Evolutionary conservation across 441 rosid species (phyloP).

Genomic region (Aleurites moluccanus): DNA sequence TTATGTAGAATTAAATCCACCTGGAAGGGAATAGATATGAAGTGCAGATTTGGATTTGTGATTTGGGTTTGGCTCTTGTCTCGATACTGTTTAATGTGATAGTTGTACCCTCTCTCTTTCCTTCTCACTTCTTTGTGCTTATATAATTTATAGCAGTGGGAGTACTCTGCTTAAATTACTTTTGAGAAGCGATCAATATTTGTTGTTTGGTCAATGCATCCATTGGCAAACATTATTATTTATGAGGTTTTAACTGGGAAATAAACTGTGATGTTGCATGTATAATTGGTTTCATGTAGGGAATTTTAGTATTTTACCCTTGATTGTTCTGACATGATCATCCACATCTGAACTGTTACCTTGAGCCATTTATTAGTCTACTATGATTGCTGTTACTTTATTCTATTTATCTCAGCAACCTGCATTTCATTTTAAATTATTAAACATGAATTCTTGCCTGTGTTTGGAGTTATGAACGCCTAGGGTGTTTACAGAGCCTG

Average conservation of each 20-base stretch:
- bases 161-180: background rate
- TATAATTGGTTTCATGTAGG: background rate
- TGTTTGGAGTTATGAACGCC: too few species aligned
- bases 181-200: background rate
- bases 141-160: background rate
- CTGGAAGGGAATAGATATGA: background rate
- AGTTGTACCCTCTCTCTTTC: background rate
- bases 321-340: background rate
- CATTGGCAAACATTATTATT: background rate
- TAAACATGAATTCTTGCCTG: too few species aligned
- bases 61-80: constrained; percentile 2
- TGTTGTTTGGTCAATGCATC: background rate
- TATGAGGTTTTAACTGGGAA: background rate
- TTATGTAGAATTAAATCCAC: constrained; percentile 1
- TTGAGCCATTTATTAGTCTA: too few species aligned
- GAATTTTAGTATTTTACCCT: background rate
- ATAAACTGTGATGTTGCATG: background rate
- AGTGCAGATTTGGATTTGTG: constrained; percentile 14
- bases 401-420: too few species aligned
- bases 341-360: background rate
- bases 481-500: too few species aligned
- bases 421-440: too few species aligned
- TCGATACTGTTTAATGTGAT: background rate
- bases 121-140: constrained; percentile 4
- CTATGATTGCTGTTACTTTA: too few species aligned